A percentile compares a stretch with the other conserved stretches of the same genome.
Conservation (phyloP, 2,329 filamentous ascomycete genomes). For the Intubia oerlemansii region DNA sequence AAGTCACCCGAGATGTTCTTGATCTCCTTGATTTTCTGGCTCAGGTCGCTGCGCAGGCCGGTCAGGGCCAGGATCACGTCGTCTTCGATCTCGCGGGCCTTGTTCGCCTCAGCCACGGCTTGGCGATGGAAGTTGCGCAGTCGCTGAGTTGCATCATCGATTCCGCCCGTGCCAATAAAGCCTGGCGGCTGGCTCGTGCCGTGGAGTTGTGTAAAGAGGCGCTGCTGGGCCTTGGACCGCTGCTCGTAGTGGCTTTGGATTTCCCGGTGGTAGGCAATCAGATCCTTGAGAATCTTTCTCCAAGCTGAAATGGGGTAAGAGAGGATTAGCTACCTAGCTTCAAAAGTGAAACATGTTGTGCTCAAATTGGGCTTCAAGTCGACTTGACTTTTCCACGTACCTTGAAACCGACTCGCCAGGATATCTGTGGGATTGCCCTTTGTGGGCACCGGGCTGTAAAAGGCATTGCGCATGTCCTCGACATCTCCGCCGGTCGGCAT, state of each 20-base stretch:
- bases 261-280: constrained; percentile 86
- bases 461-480: constrained; percentile 38
- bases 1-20: constrained; percentile 85
- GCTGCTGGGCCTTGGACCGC: constrained; percentile 60
- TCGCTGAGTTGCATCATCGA: constrained; percentile 69
- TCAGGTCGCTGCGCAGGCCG: constrained; percentile 68
- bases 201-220: constrained; percentile 66
- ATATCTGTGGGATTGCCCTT: constrained; percentile 72
- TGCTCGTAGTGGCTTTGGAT: constrained; percentile 77
- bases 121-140: constrained; percentile 67
- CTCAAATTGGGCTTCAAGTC: too few species aligned
- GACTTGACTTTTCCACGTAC: constrained; percentile 36
- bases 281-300: constrained; percentile 85
- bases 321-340: constrained; percentile 1
- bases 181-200: constrained; percentile 54
- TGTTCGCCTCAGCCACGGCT: constrained; percentile 59
- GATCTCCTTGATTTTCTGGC: constrained; percentile 97
- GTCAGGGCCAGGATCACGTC: constrained; percentile 80
- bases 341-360: constrained; percentile 12
- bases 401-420: constrained; percentile 69
- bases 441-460: constrained; percentile 77
- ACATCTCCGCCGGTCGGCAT: constrained; percentile 47
- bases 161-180: constrained; percentile 63
- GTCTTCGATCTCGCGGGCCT: constrained; percentile 73
- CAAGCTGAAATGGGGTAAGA: constrained; percentile 38